Evolutionary conservation across 2,329 filamentous ascomycete genomes (phyloP).

Genomic region (Botrytis byssoidea): DNA sequence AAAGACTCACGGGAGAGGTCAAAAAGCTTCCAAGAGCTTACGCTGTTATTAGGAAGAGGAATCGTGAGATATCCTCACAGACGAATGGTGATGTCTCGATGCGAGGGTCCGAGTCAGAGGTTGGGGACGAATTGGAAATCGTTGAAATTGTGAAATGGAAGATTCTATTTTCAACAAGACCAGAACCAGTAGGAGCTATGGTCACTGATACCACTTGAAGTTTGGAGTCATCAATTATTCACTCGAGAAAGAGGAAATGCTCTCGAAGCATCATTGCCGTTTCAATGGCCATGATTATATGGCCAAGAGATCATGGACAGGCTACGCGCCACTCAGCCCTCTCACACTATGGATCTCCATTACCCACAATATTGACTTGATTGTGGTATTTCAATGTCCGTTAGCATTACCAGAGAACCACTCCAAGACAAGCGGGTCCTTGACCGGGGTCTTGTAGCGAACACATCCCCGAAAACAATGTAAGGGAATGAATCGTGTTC

Average conservation of each 20-base stretch:
- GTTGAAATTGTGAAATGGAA: constrained; percentile 86
- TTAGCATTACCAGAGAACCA: neutral
- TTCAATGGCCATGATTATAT: neutral
- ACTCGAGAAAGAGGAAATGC: too few relatives aligned
- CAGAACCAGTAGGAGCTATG: constrained; percentile 70
- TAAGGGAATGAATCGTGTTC: too few relatives aligned
- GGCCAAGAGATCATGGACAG: neutral
- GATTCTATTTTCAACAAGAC: constrained; percentile 77
- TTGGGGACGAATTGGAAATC: constrained; percentile 77
- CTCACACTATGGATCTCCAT: neutral
- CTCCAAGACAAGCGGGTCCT: neutral
- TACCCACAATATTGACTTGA: too few relatives aligned
- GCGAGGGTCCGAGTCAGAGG: constrained; percentile 61
- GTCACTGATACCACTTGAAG: constrained; percentile 3
- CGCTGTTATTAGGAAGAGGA: constrained; percentile 68
- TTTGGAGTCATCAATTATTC: neutral
- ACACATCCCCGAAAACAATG: neutral
- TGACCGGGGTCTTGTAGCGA: neutral
- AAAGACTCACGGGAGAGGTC: constrained; percentile 84
- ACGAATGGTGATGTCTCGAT: constrained; percentile 34
- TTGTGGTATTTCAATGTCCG: neutral
- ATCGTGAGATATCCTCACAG: constrained; percentile 17
- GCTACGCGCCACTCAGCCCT: neutral
- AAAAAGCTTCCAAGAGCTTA: constrained; percentile 80
- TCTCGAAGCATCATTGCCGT: neutral